Evolutionary conservation across 1,284 basidiomycete species (phyloP).

Genomic region (Fistulina hepatica): DNA sequence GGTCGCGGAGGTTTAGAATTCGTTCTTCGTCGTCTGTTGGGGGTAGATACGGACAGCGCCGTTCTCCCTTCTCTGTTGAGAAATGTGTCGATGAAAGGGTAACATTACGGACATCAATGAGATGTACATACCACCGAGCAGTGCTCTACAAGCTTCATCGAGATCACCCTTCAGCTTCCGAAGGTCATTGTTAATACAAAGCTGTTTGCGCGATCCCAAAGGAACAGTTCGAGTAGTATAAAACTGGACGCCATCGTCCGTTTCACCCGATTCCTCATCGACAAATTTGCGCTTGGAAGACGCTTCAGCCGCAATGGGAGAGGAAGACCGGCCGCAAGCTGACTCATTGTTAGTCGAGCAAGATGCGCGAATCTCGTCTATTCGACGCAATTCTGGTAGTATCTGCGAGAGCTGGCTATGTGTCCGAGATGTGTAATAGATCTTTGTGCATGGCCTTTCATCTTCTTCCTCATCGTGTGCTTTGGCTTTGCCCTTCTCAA

Average conservation of each 20-base stretch:
- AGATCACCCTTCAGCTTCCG: constrained; percentile 57
- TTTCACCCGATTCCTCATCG: constrained; percentile 23
- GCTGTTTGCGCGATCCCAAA: constrained; percentile 84
- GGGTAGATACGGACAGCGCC: constrained; percentile 78
- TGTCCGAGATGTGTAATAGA: constrained; percentile 91
- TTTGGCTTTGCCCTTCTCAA: constrained; percentile 24
- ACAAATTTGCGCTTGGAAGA: constrained; percentile 7
- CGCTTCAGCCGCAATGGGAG: no score
- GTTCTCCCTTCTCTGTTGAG: constrained; percentile 42
- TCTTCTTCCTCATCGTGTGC: constrained; percentile 25
- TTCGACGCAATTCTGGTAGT: constrained; percentile 74
- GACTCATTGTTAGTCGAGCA: not conserved
- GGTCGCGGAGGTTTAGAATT: constrained; percentile 83
- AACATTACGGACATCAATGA: not conserved
- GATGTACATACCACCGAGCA: constrained; percentile 56
- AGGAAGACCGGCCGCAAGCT: no score
- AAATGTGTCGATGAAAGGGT: constrained; percentile 4
- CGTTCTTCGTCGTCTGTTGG: constrained; percentile 55
- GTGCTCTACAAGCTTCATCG: constrained; percentile 86
- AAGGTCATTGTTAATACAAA: constrained; percentile 86
- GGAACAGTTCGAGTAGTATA: constrained; percentile 54
- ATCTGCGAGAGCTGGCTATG: constrained; percentile 93
- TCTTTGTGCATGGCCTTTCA: constrained; percentile 62
- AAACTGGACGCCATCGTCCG: constrained; percentile 16
- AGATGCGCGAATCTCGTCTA: constrained; percentile 23